Conservation (phyloP, 2,329 filamentous ascomycete species). For the Pseudopyricularia javanii region DNA sequence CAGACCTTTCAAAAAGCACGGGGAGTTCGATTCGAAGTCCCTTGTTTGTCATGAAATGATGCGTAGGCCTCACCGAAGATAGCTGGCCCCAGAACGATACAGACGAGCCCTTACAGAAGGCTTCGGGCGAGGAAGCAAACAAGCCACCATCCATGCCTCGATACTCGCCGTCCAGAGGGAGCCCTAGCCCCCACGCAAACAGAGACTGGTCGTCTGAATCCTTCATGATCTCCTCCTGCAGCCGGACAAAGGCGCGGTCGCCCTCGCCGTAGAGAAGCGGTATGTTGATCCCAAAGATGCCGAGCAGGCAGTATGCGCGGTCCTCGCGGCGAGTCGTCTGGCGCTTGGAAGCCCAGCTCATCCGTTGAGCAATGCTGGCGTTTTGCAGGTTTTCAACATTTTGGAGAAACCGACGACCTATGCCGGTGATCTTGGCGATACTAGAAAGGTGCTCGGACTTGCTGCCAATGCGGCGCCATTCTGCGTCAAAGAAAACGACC, state of each 20-base stretch:
- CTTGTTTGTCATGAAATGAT: slow-evolving; percentile 4
- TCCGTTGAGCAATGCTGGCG: slow-evolving; percentile 10
- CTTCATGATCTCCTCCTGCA: slow-evolving; percentile 16
- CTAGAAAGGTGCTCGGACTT: slow-evolving; percentile 11
- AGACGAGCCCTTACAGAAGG: slow-evolving; percentile 1
- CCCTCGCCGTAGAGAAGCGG: slow-evolving; percentile 17
- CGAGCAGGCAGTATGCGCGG: slow-evolving; percentile 15
- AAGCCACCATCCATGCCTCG: slow-evolving; percentile 1
- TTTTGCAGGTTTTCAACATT: background rate
- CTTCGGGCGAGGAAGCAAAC: slow-evolving; percentile 5
- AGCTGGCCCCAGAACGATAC: slow-evolving; percentile 5
- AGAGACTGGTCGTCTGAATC: slow-evolving; percentile 14
- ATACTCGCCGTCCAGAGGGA: background rate
- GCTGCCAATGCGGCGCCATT: slow-evolving; percentile 10
- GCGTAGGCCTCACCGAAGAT: background rate
- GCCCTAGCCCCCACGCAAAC: slow-evolving; percentile 12
- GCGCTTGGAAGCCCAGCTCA: slow-evolving; percentile 14
- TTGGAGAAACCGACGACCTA: slow-evolving; percentile 11
- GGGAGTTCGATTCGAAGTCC: slow-evolving; percentile 4
- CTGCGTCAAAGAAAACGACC: slow-evolving; percentile 9
- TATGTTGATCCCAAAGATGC: slow-evolving; percentile 16
- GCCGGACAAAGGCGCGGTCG: slow-evolving; percentile 10
- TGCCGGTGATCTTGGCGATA: slow-evolving; percentile 13
- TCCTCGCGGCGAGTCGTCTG: slow-evolving; percentile 13
- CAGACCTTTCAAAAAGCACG: background rate